These are phyloP conservation scores for Lecanicillium sp. DNA, from an alignment of 2,329 filamentous ascomycete genomes.

Conservation along the genomic window DNA sequence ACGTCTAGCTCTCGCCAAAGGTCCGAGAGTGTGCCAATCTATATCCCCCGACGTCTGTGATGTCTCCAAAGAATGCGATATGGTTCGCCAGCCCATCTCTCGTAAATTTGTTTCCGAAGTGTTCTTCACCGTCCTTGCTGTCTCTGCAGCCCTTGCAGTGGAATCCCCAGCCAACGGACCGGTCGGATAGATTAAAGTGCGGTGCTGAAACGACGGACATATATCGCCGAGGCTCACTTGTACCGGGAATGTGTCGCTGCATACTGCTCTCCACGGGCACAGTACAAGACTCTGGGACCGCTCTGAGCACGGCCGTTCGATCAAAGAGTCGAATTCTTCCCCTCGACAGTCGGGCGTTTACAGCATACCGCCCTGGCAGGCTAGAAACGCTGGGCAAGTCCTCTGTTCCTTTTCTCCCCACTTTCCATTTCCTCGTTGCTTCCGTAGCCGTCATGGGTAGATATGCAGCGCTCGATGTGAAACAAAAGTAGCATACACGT, in stretches of 20 bases:
- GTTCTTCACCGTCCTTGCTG: not conserved
- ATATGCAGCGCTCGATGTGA: conserved; percentile 19
- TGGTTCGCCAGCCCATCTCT: not conserved
- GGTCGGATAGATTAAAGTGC: conserved; percentile 6
- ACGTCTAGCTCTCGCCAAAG: too few species aligned
- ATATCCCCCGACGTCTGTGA: too few species aligned
- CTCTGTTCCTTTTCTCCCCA: not conserved
- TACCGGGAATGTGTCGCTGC: conserved; percentile 1
- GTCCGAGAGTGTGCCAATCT: too few species aligned
- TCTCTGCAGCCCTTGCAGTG: conserved; percentile 3
- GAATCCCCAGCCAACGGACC: conserved; percentile 8
- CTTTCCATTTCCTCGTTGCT: not conserved
- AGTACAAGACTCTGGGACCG: too few species aligned
- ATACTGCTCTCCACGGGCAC: not conserved
- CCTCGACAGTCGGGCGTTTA: conserved; percentile 1
- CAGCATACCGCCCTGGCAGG: conserved; percentile 9
- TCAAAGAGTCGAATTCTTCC: conserved; percentile 9
- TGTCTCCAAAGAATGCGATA: too few species aligned
- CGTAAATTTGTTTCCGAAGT: not conserved
- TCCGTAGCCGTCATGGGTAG: conserved; percentile 16
- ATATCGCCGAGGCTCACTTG: conserved; percentile 9
- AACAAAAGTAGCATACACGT: conserved; percentile 31
- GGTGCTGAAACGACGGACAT: conserved; percentile 13
- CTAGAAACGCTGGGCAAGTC: conserved; percentile 5
- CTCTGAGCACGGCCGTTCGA: not conserved